Evolutionary conservation across 148 eudicot genomes (phyloP).

Genomic region (Polygonum maritimum): DNA sequence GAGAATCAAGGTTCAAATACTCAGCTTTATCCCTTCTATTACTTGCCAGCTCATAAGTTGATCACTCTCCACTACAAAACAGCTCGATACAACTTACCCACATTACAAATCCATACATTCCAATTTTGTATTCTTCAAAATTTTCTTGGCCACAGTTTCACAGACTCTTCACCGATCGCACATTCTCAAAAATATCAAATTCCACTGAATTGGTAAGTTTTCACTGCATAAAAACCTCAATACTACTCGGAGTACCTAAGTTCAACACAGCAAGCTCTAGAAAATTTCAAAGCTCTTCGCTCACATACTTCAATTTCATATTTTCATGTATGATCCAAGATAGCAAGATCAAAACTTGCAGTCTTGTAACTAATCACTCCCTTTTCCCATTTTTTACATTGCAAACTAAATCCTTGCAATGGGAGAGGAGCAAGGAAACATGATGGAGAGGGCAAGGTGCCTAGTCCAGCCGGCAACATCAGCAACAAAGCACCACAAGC

Average conservation of each 20-base stretch:
- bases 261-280: background rate
- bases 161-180: background rate
- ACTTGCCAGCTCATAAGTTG: background rate
- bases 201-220: background rate
- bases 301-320: background rate
- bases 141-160: background rate
- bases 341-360: background rate
- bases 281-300: background rate
- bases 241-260: background rate
- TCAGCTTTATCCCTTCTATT: background rate
- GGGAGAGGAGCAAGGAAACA: background rate
- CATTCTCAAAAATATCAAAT: background rate
- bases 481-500: background rate
- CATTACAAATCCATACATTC: background rate
- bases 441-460: background rate
- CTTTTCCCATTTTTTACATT: background rate
- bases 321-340: background rate
- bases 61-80: background rate
- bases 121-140: background rate
- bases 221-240: background rate
- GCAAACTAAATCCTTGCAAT: background rate
- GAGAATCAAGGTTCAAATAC: background rate
- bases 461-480: background rate
- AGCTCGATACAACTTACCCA: background rate
- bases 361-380: background rate